A percentile compares a stretch with the other conserved stretches of the same genome.
These are phyloP conservation scores for Geotrichum armillariae DNA, from an alignment of 1,139 yeast genomes.

Conservation along the genomic window DNA sequence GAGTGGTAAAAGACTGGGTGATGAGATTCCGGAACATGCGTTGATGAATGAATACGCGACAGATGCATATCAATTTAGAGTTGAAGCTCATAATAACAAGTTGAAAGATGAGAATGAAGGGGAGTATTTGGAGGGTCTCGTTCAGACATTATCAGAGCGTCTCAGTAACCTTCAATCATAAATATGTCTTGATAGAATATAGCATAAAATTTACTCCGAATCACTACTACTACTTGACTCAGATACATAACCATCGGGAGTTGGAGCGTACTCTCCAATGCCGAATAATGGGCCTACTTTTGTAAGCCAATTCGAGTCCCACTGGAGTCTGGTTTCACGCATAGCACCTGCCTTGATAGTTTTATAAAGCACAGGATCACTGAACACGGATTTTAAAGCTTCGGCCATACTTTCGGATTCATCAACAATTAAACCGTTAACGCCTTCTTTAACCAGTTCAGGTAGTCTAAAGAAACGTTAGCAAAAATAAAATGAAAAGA, in stretches of 20 bases:
- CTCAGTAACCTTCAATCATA: neutral
- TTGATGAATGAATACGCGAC: constrained; percentile 46
- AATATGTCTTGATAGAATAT: no score
- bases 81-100: constrained; percentile 37
- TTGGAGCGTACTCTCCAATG: constrained; percentile 23
- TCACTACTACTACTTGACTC: constrained; percentile 12
- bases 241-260: constrained; percentile 15
- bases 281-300: constrained; percentile 45
- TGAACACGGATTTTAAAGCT: constrained; percentile 50
- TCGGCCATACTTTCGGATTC: constrained; percentile 52
- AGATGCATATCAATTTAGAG: constrained; percentile 57
- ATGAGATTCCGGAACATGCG: constrained; percentile 55
- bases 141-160: constrained; percentile 5
- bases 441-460: constrained; percentile 42
- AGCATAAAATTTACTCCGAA: no score
- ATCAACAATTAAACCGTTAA: constrained; percentile 48
- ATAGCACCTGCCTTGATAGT: constrained; percentile 67
- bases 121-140: constrained; percentile 17
- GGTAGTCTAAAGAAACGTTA: constrained; percentile 22
- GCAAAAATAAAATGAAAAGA: neutral
- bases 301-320: constrained; percentile 75
- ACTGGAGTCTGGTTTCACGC: constrained; percentile 61
- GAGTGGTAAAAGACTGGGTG: constrained; percentile 32
- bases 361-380: constrained; percentile 38
- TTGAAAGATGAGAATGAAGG: constrained; percentile 46